Evolutionary conservation across 371 early-diverging fungal species (phyloP), one percentile per base, ranked within the genome.

Genomic region (Mucor lusitanicus): DNA sequence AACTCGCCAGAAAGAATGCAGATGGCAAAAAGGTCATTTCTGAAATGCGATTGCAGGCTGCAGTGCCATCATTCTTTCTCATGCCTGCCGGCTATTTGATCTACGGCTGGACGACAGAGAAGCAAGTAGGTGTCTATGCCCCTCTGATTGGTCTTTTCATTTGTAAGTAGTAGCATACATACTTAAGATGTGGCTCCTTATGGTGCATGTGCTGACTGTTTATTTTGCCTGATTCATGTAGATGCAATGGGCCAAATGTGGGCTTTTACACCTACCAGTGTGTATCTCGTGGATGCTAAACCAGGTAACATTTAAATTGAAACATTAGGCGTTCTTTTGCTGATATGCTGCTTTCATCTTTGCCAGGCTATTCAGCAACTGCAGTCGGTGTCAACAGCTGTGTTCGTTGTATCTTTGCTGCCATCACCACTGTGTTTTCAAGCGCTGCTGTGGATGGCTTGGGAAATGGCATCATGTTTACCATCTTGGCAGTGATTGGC

Each of bases 381-480:
- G 83, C 82, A 4, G 85, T 85, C 2, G 87, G 85, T 3, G 80
- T 83, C 6, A 80, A 80, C 27, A 86, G 84, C 62, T 75, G 84
- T 53, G 65, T 83, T 65, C 76, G 85, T 1, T 77, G 76, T 5
- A 46, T 85, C 0, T 59, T 68, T 28, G 85, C 76, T 33, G 81
- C 81, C 3, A 73, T 85, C 25, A 75, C 70, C 15, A 61, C 79
- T 3, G 60, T 71, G 1, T 75, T 78, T 56, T 78, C 75, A 7
- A 67, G 67, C 39, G 39, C 63, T 55, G 73, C 64, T 0, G 59
- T 75, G 0, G 63, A 75, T 39, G 59, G 61, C 7, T 17, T 71
- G 2, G 79, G 79, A 3, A 70, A 68, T 1, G 79, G 79, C 40
- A 59, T 71, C 2, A 35, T 78, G 27, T 73, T 68, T 46, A 71